phyloP scores from a whole-genome alignment of 2,329 filamentous ascomycete species.

The Botrytis elliptica region DNA sequence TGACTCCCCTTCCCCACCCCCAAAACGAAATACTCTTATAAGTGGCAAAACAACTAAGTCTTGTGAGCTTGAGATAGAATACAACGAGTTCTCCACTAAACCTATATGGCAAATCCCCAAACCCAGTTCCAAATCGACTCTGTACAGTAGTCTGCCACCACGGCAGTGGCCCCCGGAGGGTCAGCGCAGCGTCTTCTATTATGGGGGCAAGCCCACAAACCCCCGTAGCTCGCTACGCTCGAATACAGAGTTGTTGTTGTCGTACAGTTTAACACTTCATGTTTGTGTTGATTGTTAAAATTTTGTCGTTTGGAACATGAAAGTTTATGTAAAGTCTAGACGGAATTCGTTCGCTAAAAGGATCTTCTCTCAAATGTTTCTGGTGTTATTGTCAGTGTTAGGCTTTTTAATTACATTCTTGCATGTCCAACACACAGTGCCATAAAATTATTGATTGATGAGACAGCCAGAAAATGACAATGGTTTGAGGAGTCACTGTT shows the following conservation, averaged over 20 bases:
- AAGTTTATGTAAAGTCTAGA: no score
- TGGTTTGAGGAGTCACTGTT: background rate
- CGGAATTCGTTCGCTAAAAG: no score
- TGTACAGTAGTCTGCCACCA: background rate
- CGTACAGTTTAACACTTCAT: background rate
- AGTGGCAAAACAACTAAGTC: background rate
- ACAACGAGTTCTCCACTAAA: background rate
- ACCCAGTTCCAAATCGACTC: background rate
- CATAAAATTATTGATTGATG: background rate
- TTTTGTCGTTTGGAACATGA: no score
- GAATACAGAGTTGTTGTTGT: background rate
- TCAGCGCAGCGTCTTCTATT: background rate
- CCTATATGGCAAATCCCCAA: background rate
- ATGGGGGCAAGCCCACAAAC: background rate
- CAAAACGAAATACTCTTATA: background rate
- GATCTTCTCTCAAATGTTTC: background rate
- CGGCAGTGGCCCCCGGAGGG: background rate
- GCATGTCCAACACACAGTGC: background rate
- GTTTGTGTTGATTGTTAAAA: background rate
- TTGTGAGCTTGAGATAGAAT: background rate
- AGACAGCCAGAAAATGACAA: background rate
- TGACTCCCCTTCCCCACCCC: background rate
- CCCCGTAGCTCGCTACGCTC: background rate
- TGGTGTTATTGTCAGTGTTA: background rate
- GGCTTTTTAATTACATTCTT: slow-evolving; percentile 16